Percentiles rank a stretch among this genome's conserved stretches.
Evolutionary conservation across 2,329 filamentous ascomycete genomes (phyloP).

Genomic region (Trichoderma sp.): DNA sequence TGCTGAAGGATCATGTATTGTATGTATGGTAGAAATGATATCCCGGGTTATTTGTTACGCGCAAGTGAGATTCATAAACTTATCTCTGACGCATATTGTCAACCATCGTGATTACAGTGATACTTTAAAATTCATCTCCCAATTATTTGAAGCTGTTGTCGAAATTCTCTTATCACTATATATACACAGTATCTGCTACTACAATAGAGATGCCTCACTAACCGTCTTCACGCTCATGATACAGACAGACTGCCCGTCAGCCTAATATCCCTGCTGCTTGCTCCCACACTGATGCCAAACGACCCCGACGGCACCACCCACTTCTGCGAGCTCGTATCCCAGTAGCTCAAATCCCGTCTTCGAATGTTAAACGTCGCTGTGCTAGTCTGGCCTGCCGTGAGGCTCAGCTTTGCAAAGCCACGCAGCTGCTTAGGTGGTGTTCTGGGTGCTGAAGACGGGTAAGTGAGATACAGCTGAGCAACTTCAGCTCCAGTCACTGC

Average conservation of each 20-base stretch:
- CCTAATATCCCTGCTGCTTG: conserved; percentile 46
- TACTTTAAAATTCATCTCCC: not conserved
- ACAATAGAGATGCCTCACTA: not conserved
- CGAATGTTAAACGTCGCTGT: conserved; percentile 50
- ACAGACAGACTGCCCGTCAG: conserved; percentile 31
- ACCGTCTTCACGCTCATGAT: not conserved
- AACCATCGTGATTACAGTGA: not conserved
- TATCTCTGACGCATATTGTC: not conserved
- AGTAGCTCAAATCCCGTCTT: conserved; percentile 64
- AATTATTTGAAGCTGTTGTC: not conserved
- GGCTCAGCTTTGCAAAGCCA: conserved; percentile 58
- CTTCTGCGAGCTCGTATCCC: conserved; percentile 60
- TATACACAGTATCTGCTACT: not conserved
- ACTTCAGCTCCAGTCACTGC: conserved; percentile 47
- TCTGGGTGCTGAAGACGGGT: conserved; percentile 38
- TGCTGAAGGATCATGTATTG: no score
- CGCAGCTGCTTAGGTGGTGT: conserved; percentile 56
- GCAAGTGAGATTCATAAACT: not conserved
- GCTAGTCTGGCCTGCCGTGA: conserved; percentile 55
- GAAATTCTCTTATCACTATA: not conserved
- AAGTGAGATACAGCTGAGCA: conserved; percentile 52
- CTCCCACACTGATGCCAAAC: conserved; percentile 43
- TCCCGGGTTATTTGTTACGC: not conserved
- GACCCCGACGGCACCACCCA: conserved; percentile 50
- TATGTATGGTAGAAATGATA: not conserved